Conservation (phyloP, 106 monocot species). For the Agapanthus africanus region DNA sequence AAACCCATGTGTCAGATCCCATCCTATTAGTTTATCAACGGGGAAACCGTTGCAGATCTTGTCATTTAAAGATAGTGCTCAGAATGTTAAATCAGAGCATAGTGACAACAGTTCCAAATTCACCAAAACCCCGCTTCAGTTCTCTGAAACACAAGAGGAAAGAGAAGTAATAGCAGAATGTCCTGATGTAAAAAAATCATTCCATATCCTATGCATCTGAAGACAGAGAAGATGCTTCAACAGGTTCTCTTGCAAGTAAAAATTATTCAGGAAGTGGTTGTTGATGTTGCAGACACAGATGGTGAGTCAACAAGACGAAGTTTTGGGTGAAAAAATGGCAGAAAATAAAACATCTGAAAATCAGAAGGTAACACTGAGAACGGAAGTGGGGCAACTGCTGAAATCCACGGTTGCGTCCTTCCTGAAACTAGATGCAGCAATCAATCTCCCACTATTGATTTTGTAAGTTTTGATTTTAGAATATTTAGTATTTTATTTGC, state of each 20-base stretch:
- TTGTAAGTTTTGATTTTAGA: constrained; percentile 40
- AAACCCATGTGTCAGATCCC: constrained; percentile 12
- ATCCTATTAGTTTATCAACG: constrained; percentile 18
- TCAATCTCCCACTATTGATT: constrained; percentile 46
- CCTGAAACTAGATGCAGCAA: constrained; percentile 49
- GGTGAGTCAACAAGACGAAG: constrained; percentile 17
- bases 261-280: constrained; percentile 54
- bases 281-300: constrained; percentile 36
- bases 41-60: constrained; percentile 37
- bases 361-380: constrained; percentile 6
- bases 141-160: constrained; percentile 17
- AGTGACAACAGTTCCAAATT: constrained; percentile 25
- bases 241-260: constrained; percentile 31
- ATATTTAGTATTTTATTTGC: background rate
- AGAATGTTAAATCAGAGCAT: constrained; percentile 26
- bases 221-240: constrained; percentile 15
- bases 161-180: background rate
- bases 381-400: constrained; percentile 15
- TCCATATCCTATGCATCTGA: constrained; percentile 19
- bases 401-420: constrained; percentile 31
- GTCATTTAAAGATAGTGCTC: constrained; percentile 47
- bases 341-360: constrained; percentile 13
- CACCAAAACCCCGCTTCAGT: background rate
- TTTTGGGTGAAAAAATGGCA: constrained; percentile 8
- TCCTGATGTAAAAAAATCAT: constrained; percentile 27